Percentiles rank a stretch among this genome's conserved stretches.
Conservation (phyloP, 768 basidiomycete species). For the Solioccasus polychromus region DNA sequence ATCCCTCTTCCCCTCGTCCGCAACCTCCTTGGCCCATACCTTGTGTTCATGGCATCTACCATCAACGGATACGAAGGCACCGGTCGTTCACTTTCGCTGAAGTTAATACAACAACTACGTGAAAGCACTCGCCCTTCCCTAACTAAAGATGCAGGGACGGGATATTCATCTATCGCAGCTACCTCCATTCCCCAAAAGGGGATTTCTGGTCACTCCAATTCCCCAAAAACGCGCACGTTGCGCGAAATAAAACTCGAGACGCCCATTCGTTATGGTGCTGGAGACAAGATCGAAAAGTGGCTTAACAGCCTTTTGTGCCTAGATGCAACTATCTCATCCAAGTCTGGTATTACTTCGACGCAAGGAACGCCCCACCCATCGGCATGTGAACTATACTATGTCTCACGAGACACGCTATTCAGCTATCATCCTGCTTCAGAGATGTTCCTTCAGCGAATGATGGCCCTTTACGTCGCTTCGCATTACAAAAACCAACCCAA, state of each 20-base stretch:
- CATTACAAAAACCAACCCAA: constrained; percentile 99
- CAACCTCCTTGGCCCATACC: constrained; percentile 92
- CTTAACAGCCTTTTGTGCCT: constrained; percentile 87
- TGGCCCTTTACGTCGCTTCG: constrained; percentile 94
- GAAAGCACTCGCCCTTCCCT: constrained; percentile 84
- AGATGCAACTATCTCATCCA: constrained; percentile 68
- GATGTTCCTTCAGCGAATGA: constrained; percentile 95
- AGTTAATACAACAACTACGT: constrained; percentile 94
- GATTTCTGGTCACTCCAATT: constrained; percentile 44
- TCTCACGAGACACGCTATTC: constrained; percentile 94
- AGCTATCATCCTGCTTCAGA: constrained; percentile 98
- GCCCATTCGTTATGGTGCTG: constrained; percentile 87
- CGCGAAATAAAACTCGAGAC: constrained; percentile 94
- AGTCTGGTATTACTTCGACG: constrained; percentile 34
- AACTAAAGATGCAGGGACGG: constrained; percentile 52
- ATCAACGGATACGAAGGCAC: constrained; percentile 99
- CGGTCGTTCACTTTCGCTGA: constrained; percentile 96
- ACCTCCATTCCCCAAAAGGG: constrained; percentile 52
- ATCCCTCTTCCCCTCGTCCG: constrained; percentile 95
- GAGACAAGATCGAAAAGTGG: constrained; percentile 94
- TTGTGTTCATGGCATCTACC: constrained; percentile 98
- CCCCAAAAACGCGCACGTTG: constrained; percentile 65
- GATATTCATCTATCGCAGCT: constrained; percentile 36
- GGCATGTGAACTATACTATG: constrained; percentile 92
- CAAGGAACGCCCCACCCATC: constrained; percentile 95